Evolutionary conservation across 306 rosid species (phyloP), one percentile per base, ranked within the genome.

Genomic region (Trifolium pratense): DNA sequence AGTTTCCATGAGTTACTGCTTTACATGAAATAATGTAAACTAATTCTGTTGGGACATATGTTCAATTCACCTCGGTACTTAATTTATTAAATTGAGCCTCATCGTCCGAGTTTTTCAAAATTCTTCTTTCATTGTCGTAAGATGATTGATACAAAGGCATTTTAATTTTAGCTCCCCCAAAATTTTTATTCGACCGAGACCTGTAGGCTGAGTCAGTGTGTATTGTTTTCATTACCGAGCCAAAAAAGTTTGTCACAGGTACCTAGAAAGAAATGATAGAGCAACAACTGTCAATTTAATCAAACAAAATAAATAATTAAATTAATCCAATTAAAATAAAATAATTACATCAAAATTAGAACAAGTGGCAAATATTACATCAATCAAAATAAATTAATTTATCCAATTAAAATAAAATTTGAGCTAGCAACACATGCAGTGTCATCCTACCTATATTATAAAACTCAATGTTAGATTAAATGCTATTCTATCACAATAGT

Each of bases 181-280:
- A 20, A 14, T 63, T 68, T 81, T 71, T 84, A 53, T 63, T 84
- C 14, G 82, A 32, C 70, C 5, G 65, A 53, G 76, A 75, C 49
- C 74, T 81, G 73, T 94, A 94, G 59, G 96, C 92, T 12, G 96
- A 91, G 83, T 89, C 96, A 45, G 97, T 91, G 85, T 89, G 97
- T 83, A 94, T 74, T 15, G 89, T 89, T 84, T 91, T 89, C 98
- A 91, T 94, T 67, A 88, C 97, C 36, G 97, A 94, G 75, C 97
- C 98, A 77, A 94, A 94, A 85, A 94, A 94, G 87, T 87, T 94
- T 12, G 97, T 89, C 80, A 94, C 97, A 3, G 96, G 92, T 73
- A 88, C 96, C 98, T 94, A 70, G 25, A 76, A 80, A 57, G 29
- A 74, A 74, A 78, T 31, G 51, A 72, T 15, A 76, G 74, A 26